A percentile compares a stretch with the other conserved stretches of the same genome.
These are phyloP conservation scores for Teratosphaeria nubilosa DNA, from an alignment of 2,329 filamentous ascomycete species.

Conservation along the genomic window DNA sequence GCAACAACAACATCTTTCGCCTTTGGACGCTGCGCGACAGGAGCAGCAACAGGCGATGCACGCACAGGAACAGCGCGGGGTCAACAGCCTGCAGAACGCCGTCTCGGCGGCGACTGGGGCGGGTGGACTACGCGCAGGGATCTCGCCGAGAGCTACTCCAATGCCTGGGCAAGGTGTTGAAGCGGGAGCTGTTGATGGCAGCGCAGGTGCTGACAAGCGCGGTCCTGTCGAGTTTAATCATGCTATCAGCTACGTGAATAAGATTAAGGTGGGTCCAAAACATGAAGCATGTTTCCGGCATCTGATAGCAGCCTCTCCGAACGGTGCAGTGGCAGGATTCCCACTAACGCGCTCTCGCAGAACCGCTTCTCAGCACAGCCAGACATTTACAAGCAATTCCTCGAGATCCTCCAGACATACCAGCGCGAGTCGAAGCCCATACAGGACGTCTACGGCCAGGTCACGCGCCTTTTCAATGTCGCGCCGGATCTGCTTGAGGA, in stretches of 20 bases:
- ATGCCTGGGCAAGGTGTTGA: slow-evolving; percentile 49
- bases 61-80: slow-evolving; percentile 55
- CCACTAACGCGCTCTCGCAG: slow-evolving; percentile 36
- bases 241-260: slow-evolving; percentile 98
- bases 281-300: not conserved
- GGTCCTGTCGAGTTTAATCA: slow-evolving; percentile 98
- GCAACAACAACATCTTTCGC: slow-evolving; percentile 18
- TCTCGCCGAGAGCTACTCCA: slow-evolving; percentile 38
- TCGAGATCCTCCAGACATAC: slow-evolving; percentile 96
- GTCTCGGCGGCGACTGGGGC: slow-evolving; percentile 48
- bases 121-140: slow-evolving; percentile 36
- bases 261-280: slow-evolving; percentile 71
- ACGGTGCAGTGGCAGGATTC: too few relatives aligned
- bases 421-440: slow-evolving; percentile 97
- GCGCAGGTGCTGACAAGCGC: slow-evolving; percentile 63
- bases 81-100: slow-evolving; percentile 56
- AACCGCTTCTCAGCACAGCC: slow-evolving; percentile 95
- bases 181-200: slow-evolving; percentile 39
- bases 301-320: too few relatives aligned
- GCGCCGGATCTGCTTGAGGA: slow-evolving; percentile 93
- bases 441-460: slow-evolving; percentile 94
- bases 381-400: slow-evolving; percentile 98
- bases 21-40: slow-evolving; percentile 21
- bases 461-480: slow-evolving; percentile 84
- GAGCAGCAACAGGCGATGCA: slow-evolving; percentile 32